Evolutionary conservation across 2,329 filamentous ascomycete genomes (phyloP).

Genomic region (Pyrenophora teres): DNA sequence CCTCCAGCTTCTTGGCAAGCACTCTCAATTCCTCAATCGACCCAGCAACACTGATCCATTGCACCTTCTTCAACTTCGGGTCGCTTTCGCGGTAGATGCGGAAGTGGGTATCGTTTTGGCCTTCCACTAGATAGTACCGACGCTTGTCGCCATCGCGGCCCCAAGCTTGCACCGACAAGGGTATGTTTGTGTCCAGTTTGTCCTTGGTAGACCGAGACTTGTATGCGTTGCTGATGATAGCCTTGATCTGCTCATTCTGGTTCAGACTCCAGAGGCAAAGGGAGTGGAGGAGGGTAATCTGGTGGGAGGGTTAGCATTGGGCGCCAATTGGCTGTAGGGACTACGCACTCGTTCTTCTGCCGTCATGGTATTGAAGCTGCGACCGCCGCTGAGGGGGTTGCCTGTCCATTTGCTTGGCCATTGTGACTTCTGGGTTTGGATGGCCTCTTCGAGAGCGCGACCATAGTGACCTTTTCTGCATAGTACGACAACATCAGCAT

Average conservation of each 20-base stretch:
- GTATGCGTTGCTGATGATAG: conserved; percentile 75
- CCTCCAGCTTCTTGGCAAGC: conserved; percentile 76
- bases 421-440: conserved; percentile 81
- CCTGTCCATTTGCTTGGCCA: conserved; percentile 86
- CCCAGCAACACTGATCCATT: conserved; percentile 93
- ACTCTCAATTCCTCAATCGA: conserved; percentile 82
- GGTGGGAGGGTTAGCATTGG: conserved; percentile 27
- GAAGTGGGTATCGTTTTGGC: conserved; percentile 91
- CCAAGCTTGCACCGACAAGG: conserved; percentile 88
- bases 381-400: conserved; percentile 80
- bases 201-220: conserved; percentile 77
- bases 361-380: conserved; percentile 80
- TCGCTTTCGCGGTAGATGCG: conserved; percentile 94
- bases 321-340: neutral
- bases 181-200: conserved; percentile 78
- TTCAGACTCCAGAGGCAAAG: conserved; percentile 87
- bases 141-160: conserved; percentile 87
- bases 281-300: conserved; percentile 83
- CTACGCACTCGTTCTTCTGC: conserved; percentile 76
- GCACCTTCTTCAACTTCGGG: conserved; percentile 72
- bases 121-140: conserved; percentile 91
- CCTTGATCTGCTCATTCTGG: conserved; percentile 81
- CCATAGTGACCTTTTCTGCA: conserved; percentile 86
- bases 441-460: conserved; percentile 90
- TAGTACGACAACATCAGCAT: conserved; percentile 40